Evolutionary conservation across 257 asterid species (phyloP).

Genomic region (Lycium barbarum): DNA sequence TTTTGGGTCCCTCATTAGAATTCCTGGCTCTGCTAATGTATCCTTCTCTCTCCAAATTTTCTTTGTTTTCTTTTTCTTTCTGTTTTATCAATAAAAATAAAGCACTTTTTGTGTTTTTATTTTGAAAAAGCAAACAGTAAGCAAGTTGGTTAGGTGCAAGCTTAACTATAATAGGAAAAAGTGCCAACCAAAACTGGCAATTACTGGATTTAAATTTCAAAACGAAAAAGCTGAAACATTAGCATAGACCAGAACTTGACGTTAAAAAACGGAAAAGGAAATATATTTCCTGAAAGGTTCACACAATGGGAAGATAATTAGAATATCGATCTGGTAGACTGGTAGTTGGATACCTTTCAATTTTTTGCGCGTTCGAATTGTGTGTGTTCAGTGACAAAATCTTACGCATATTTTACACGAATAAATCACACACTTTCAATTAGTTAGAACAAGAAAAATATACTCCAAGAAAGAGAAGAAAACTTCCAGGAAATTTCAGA

Average conservation of each 20-base stretch:
- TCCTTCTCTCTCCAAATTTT: neutral
- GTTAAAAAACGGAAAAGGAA: neutral
- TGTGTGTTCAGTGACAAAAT: neutral
- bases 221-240: neutral
- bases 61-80: neutral
- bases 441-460: neutral
- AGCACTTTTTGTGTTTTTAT: neutral
- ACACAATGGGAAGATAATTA: neutral
- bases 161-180: neutral
- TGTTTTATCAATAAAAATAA: too few species aligned
- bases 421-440: neutral
- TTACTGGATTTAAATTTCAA: neutral
- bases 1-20: too few species aligned
- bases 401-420: neutral
- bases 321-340: neutral
- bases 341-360: neutral
- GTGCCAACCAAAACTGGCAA: neutral
- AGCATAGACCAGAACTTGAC: neutral
- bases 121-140: neutral
- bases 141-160: neutral
- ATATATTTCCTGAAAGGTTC: neutral
- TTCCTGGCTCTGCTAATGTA: neutral
- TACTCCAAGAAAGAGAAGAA: neutral
- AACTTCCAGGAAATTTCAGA: neutral
- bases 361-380: conserved; percentile 11